These are phyloP conservation scores for Kodamaea fukazawae DNA, from an alignment of 805 yeast genomes.

Conservation along the genomic window DNA sequence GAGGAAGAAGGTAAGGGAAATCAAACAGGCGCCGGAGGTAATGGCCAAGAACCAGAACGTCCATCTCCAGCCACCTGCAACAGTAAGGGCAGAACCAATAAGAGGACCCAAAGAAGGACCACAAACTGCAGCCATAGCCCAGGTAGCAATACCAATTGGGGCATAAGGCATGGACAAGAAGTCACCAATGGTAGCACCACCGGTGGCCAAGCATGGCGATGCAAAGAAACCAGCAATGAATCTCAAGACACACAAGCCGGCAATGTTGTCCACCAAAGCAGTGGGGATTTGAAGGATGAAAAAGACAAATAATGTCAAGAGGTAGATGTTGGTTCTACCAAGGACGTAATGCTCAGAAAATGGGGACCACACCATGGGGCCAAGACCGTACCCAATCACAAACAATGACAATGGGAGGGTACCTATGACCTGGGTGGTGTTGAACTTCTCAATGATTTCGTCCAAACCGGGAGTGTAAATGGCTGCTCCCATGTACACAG, in stretches of 20 bases:
- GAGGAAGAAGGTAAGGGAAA: conserved; percentile 32
- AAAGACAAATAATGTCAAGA: conserved; percentile 45
- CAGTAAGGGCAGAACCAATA: conserved; percentile 47
- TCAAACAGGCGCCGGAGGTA: conserved; percentile 34
- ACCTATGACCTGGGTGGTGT: conserved; percentile 43
- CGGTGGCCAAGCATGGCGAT: conserved; percentile 50
- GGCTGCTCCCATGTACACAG: conserved; percentile 58
- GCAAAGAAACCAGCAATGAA: conserved; percentile 55
- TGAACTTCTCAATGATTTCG: conserved; percentile 43
- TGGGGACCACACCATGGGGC: conserved; percentile 59
- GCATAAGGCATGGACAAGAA: conserved; percentile 39
- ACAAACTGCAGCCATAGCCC: conserved; percentile 53
- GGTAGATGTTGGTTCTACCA: conserved; percentile 54
- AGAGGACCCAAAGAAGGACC: conserved; percentile 61
- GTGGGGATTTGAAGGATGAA: conserved; percentile 54
- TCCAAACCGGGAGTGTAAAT: conserved; percentile 52
- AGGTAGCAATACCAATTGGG: conserved; percentile 47
- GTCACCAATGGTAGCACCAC: conserved; percentile 57
- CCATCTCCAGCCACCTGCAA: conserved; percentile 49
- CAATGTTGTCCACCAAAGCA: conserved; percentile 50
- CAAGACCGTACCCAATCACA: conserved; percentile 60
- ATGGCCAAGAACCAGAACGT: conserved; percentile 51
- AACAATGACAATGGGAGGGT: conserved; percentile 52
- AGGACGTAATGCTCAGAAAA: conserved; percentile 52
- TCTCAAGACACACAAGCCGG: conserved; percentile 49